Base-by-base conservation (phyloP, 192 early-diverging fungal genomes). In the Coemansia asiatica region DNA sequence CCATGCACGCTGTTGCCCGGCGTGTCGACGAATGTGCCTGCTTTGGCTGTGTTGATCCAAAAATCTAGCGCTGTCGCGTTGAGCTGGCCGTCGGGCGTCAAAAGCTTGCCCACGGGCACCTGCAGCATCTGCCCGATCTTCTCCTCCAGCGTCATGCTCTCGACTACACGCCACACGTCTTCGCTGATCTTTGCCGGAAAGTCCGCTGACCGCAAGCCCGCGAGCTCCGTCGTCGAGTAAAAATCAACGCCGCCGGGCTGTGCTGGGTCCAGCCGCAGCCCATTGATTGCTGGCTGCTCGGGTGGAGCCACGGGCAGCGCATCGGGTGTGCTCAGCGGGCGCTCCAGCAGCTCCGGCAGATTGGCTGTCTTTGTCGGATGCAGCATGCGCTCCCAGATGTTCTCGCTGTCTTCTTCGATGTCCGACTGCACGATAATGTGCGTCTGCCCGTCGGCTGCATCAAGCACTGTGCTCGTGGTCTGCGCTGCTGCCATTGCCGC, bases 101-200 rank as follows among this genome's bases (percentile, higher is more conserved):
- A 40, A 16, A 90, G 68, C 84, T 71, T 53, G 9, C 74, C 72
- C 31, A 85, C 72, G 49, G 85, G 81, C 23, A 90, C 71, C 69
- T 90, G 88, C 29, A 84, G 83, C 88, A 90, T 88, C 62, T 90
- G 88, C 0, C 88, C 88, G 29, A 76, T 70, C 59, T 86, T 81
- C 44, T 90, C 86, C 12, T 70, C 69, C 10, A 83, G 33, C 0
- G 76, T 76, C 70, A 90, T 73, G 23, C 66, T 70, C 31, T 76
- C 74, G 10, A 85, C 74, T 66, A 87, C 50, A 2, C 46, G 26
- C 60, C 66, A 74, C 53, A 87, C 82, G 47, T 85, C 87, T 18
- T 61, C 64, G 38, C 75, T 73, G 22, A 86, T 79, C 8, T 53
- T 9, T 3, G 31, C 63, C 0, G 78, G 68, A 44, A 35, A 49